Conservation (phyloP, 192 early-diverging fungal species). For the Phlyctochytrium bullatum region DNA sequence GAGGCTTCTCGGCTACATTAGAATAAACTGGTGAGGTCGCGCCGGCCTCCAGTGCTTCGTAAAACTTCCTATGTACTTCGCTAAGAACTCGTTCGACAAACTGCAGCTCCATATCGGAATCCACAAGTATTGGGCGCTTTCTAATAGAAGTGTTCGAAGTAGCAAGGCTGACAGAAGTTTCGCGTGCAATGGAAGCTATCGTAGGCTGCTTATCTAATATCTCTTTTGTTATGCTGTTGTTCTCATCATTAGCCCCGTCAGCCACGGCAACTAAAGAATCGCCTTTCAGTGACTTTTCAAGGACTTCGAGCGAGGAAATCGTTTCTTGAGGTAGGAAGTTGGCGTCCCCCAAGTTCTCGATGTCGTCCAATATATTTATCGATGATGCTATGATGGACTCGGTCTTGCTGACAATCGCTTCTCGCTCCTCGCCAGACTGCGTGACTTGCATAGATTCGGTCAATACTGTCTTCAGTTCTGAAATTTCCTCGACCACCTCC, state of each 20-base stretch:
- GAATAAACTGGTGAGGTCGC: background rate
- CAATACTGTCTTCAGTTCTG: background rate
- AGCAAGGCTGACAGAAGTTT: background rate
- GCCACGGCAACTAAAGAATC: background rate
- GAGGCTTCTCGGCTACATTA: background rate
- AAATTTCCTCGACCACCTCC: background rate
- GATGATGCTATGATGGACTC: background rate
- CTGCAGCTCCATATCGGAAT: conserved; percentile 45
- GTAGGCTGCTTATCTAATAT: background rate
- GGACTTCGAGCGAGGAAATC: background rate
- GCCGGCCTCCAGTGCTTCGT: conserved; percentile 39
- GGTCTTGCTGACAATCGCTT: background rate
- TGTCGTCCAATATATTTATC: too few relatives aligned
- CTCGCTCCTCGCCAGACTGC: background rate
- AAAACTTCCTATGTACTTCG: conserved; percentile 70
- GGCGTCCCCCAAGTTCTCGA: background rate
- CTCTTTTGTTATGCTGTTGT: too few relatives aligned
- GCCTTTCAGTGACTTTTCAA: background rate
- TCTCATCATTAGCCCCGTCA: too few relatives aligned
- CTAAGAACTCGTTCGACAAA: conserved; percentile 53
- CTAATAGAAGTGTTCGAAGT: background rate
- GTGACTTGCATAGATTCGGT: background rate
- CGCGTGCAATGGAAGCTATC: background rate
- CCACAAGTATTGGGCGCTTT: conserved; percentile 22
- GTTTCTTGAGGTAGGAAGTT: background rate